These are phyloP conservation scores for Mucuna pruriens DNA, from an alignment of 306 rosid genomes.

Conservation along the genomic window DNA sequence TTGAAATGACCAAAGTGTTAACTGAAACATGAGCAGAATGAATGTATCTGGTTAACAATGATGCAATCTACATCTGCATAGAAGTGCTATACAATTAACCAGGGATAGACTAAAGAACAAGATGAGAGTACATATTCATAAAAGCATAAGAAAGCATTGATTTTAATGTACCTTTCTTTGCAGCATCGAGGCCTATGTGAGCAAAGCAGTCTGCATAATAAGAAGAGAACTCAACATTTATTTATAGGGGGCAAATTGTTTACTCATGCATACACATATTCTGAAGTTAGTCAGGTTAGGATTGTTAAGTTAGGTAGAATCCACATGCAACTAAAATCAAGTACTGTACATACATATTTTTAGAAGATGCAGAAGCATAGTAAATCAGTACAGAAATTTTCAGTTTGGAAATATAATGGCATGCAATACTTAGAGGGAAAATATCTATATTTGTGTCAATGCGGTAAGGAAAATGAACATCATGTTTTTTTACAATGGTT, in stretches of 20 bases:
- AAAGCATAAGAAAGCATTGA: conserved; percentile 15
- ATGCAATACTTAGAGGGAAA: neutral
- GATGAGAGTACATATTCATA: conserved; percentile 1
- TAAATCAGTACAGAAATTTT: neutral
- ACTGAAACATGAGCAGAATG: conserved; percentile 47
- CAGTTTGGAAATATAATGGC: neutral
- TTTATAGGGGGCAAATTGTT: neutral
- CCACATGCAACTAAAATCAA: conserved; percentile 16
- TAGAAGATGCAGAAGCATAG: conserved; percentile 1
- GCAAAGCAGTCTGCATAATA: conserved; percentile 76
- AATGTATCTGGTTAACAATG: conserved; percentile 40
- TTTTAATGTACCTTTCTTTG: conserved; percentile 52
- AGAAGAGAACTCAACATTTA: conserved; percentile 33
- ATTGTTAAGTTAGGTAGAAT: conserved; percentile 21
- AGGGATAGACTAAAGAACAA: conserved; percentile 14
- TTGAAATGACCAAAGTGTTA: conserved; percentile 69
- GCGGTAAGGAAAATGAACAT: conserved; percentile 3
- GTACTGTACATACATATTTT: neutral
- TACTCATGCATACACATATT: neutral
- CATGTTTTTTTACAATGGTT: neutral
- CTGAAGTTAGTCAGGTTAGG: neutral
- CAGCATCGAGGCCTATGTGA: conserved; percentile 47
- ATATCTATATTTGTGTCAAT: neutral
- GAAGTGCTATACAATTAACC: conserved; percentile 1
- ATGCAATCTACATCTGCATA: neutral